These are phyloP conservation scores for Clonostachys solani DNA, from an alignment of 2,329 filamentous ascomycete genomes.

Conservation along the genomic window DNA sequence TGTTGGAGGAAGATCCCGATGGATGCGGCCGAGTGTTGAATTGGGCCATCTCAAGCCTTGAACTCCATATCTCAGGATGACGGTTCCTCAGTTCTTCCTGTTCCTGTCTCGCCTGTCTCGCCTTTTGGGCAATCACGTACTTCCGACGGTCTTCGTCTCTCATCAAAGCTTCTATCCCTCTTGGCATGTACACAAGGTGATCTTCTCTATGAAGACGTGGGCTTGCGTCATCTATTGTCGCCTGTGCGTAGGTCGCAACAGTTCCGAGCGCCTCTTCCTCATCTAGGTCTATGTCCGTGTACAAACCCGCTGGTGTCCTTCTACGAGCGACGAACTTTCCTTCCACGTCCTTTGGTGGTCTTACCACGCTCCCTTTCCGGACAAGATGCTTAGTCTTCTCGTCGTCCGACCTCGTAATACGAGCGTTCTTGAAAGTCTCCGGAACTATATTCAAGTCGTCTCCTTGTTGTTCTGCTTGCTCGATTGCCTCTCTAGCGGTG, in stretches of 20 bases:
- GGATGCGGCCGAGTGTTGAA: too few species aligned
- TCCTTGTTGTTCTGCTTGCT: constrained; percentile 70
- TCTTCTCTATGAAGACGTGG: constrained; percentile 60
- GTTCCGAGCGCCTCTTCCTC: constrained; percentile 14
- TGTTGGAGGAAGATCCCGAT: too few species aligned
- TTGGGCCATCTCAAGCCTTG: too few species aligned
- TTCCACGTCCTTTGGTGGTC: constrained; percentile 71
- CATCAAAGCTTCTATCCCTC: constrained; percentile 67
- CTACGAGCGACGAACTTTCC: constrained; percentile 74
- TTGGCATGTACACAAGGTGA: background rate
- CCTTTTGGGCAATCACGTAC: constrained; percentile 65
- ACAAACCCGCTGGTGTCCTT: constrained; percentile 63
- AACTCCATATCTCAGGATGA: too few species aligned
- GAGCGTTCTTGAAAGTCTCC: constrained; percentile 69
- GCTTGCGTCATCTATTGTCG: constrained; percentile 8
- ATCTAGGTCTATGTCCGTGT: constrained; percentile 57
- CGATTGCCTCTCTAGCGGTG: constrained; percentile 78
- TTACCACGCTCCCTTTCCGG: constrained; percentile 53
- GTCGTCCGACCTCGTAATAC: constrained; percentile 36
- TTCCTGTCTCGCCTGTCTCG: constrained; percentile 22
- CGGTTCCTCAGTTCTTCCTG: background rate
- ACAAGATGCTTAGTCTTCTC: constrained; percentile 26
- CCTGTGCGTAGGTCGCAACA: constrained; percentile 30
- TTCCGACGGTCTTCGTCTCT: constrained; percentile 71
- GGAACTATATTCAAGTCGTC: constrained; percentile 89